Base-by-base conservation (phyloP, 257 asterid species). In the Capsicum chinense region DNA sequence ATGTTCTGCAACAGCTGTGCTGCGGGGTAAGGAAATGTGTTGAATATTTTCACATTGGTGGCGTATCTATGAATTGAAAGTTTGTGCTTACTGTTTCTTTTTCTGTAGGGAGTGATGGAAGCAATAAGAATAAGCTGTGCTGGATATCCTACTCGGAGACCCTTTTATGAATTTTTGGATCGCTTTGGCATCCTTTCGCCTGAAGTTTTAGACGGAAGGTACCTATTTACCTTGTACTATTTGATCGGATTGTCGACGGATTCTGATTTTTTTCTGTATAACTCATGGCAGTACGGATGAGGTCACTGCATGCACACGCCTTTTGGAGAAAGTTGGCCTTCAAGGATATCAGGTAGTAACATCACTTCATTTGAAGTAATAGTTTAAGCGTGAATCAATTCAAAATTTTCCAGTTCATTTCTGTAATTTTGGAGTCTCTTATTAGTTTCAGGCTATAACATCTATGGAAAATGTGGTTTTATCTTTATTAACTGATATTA, bases 81-180 rank as follows among this genome's bases (percentile, higher is more conserved):
- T 83, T 83, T 56, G 10, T 68, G 21, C 50, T 66, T 39, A 21
- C 13, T 42, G 3, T 50, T 10, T 17, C 48, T 33, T 33, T 68
- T 52, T 70, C 44, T 86, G 54, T 90, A 97, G 99, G 99, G 99
- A 89, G 99, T 97, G 87, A 91, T 97, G 98, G 99, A 97, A 88
- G 99, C 99, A 84, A 97, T 97, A 85, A 93, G 99, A 93, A 97
- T 97, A 70, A 97, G 99, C 88, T 93, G 97, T 87, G 99, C 99
- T 79, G 99, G 99, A 68, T 97, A 93, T 90, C 99, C 99, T 71
- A 97, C 99, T 68, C 95, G 96, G 87, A 94, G 90, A 87, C 94
- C 92, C 13, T 97, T 97, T 86, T 82, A 84, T 87, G 99, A 97
- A 88, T 97, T 97, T 89, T 85, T 92, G 9, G 97, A 92, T 87